Base-by-base conservation (phyloP, 140 eudicot genomes). In the Flaveria floridana region DNA sequence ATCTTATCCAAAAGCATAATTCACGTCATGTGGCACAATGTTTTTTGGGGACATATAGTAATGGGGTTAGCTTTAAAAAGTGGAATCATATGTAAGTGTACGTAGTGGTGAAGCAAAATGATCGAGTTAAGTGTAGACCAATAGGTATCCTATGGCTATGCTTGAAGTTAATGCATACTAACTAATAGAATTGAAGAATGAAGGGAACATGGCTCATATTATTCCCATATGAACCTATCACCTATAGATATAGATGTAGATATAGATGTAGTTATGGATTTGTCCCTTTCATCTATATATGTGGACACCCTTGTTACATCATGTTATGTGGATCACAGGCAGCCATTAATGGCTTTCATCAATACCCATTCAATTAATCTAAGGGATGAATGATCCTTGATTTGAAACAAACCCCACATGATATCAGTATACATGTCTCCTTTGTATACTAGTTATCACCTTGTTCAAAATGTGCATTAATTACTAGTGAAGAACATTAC, bases 61-160 rank as follows among this genome's bases (percentile, higher is more conserved):
- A 80, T 80, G 75, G 70, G 10, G 53, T 74, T 67, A 20, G 80
- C 80, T 67, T 73, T 67, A 44, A 80, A 80, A 80, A 80, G 83
- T 57, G 20, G 58, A 68, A 79, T 79, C 69, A 68, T 74, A 74
- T 80, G 37, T 16, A 65, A 68, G 72, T 67, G 83, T 80, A 80
- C 83, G 79, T 80, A 80, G 56, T 73, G 80, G 71, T 57, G 83
- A 80, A 80, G 83, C 80, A 67, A 80, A 58, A 74, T 79, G 82
- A 65, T 65, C 70, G 7, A 70, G 66, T 62, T 61, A 59, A 56
- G 56, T 50, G 47, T 67, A 65, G 62, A 19, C 62, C 25, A 7
- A 12, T 63, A 74, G 65, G 64, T 50, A 78, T 55, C 55, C 78
- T 39, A 53, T 71, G 65, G 55, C 76, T 72, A 55, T 61, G 71